Conservation (phyloP, 805 yeast species). For the Candida quercuum region DNA sequence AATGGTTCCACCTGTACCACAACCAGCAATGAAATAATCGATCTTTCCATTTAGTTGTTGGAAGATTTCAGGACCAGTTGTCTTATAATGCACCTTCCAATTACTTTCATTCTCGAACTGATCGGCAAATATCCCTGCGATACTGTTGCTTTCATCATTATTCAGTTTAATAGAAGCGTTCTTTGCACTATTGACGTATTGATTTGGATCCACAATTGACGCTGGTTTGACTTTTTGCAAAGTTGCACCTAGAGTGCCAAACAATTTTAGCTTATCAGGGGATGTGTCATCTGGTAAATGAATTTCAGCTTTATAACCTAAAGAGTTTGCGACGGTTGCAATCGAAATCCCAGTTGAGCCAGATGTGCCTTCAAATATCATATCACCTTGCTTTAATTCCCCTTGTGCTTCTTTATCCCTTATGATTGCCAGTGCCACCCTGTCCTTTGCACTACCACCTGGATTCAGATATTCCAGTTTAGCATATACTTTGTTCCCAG, state of each 20-base stretch:
- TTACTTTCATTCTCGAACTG: constrained; percentile 92
- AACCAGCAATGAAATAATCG: constrained; percentile 82
- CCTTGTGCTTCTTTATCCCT: constrained; percentile 61
- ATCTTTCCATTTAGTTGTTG: constrained; percentile 58
- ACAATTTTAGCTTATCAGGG: constrained; percentile 67
- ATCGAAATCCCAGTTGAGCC: constrained; percentile 96
- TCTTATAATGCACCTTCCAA: constrained; percentile 75
- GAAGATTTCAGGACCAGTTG: constrained; percentile 94
- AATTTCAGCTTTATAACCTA: constrained; percentile 90
- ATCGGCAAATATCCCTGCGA: constrained; percentile 81
- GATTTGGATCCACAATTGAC: constrained; percentile 87
- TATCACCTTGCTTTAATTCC: constrained; percentile 53
- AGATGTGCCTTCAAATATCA: constrained; percentile 90
- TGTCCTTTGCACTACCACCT: constrained; percentile 93
- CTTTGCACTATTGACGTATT: constrained; percentile 86
- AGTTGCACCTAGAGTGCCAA: constrained; percentile 72
- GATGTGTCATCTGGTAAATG: constrained; percentile 94
- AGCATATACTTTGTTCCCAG: constrained; percentile 83
- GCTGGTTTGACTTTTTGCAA: constrained; percentile 91
- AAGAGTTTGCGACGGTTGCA: constrained; percentile 82
- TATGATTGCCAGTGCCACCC: constrained; percentile 86
- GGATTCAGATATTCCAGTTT: constrained; percentile 85
- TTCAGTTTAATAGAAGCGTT: constrained; percentile 49
- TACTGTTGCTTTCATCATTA: constrained; percentile 27
- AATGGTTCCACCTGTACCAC: constrained; percentile 97